Conservation (phyloP, 2,329 filamentous ascomycete species). For the Aspergillus aculeatinus region DNA sequence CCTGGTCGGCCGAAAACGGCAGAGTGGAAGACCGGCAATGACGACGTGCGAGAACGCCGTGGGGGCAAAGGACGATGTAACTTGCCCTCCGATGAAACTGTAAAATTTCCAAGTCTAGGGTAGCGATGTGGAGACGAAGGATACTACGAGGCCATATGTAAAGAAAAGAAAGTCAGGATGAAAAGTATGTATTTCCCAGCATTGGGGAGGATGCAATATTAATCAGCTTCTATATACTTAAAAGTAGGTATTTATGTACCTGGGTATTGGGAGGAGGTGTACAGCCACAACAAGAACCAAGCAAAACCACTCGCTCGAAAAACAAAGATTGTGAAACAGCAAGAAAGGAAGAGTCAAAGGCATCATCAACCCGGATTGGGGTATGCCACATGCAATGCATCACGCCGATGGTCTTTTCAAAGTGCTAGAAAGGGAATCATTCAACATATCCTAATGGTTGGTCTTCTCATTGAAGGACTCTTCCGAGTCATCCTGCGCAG, state of each 20-base stretch:
- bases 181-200: background rate
- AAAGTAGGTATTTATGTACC: constrained; percentile 6
- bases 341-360: constrained; percentile 1
- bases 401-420: constrained; percentile 4
- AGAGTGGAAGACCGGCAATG: background rate
- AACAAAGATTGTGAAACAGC: background rate
- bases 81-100: background rate
- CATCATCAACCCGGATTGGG: constrained; percentile 4
- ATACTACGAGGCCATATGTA: background rate
- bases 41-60: background rate
- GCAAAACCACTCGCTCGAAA: constrained; percentile 5
- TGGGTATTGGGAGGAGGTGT: constrained; percentile 9
- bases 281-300: constrained; percentile 1
- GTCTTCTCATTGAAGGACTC: constrained; percentile 27
- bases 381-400: constrained; percentile 8
- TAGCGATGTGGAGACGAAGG: background rate
- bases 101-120: background rate
- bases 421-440: constrained; percentile 13
- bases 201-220: constrained; percentile 5
- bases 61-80: background rate
- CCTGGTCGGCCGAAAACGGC: background rate
- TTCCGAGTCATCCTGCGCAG: constrained; percentile 28
- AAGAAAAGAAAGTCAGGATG: background rate
- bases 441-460: constrained; percentile 12
- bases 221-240: constrained; percentile 11